Evolutionary conservation across 805 yeast species (phyloP).

Genomic region (Candida andamanensis): DNA sequence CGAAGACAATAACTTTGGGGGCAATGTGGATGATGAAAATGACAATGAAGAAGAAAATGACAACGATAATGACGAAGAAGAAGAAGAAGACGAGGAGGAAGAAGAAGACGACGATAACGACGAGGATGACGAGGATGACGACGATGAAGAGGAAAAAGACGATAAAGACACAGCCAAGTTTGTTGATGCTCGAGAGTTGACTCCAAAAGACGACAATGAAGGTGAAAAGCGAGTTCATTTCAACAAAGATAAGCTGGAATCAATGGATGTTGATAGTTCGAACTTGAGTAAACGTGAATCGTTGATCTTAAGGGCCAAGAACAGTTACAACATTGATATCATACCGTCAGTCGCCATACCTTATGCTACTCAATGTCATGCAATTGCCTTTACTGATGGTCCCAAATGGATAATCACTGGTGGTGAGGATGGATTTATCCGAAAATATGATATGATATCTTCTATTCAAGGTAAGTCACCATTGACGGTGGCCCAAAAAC

Average conservation of each 20-base stretch:
- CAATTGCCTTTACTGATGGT: slow-evolving; percentile 72
- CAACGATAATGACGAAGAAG: slow-evolving; percentile 15
- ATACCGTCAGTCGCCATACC: slow-evolving; percentile 87
- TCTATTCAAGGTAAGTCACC: slow-evolving; percentile 85
- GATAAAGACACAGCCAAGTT: slow-evolving; percentile 14
- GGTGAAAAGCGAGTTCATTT: slow-evolving; percentile 14
- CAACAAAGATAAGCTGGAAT: background rate
- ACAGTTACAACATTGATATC: slow-evolving; percentile 60
- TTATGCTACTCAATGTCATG: slow-evolving; percentile 70
- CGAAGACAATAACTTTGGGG: slow-evolving; percentile 13
- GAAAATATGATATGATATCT: slow-evolving; percentile 82
- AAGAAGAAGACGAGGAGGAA: slow-evolving; percentile 16
- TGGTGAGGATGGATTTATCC: slow-evolving; percentile 90
- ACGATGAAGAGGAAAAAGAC: slow-evolving; percentile 13
- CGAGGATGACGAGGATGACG: slow-evolving; percentile 15
- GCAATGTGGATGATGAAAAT: slow-evolving; percentile 9
- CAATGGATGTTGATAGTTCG: slow-evolving; percentile 5
- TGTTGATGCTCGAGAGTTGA: slow-evolving; percentile 11
- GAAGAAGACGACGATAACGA: slow-evolving; percentile 13
- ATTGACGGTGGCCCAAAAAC: slow-evolving; percentile 85
- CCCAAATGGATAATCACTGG: slow-evolving; percentile 88
- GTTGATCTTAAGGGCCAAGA: slow-evolving; percentile 39
- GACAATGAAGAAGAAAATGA: slow-evolving; percentile 11
- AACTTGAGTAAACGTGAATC: slow-evolving; percentile 22
- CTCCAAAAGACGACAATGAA: slow-evolving; percentile 12